phyloP scores from a whole-genome alignment of 306 rosid genomes.

The Dicorynia guianensis region DNA sequence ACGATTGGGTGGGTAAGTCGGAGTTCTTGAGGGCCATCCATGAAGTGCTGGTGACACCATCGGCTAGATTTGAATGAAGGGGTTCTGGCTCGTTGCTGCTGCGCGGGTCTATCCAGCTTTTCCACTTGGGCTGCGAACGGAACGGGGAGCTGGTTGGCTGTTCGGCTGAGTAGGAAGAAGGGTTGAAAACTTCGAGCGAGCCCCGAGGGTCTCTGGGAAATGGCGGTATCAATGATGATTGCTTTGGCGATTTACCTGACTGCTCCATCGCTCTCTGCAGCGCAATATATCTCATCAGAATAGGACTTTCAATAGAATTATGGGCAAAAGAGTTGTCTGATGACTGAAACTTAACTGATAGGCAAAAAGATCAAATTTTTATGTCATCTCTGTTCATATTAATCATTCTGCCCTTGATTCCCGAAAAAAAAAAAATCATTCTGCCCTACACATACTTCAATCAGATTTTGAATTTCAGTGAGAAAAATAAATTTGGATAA shows the following conservation, averaged over 20 bases:
- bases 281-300: conserved; percentile 3
- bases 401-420: no score
- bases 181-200: conserved; percentile 92
- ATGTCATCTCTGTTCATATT: neutral
- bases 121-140: conserved; percentile 56
- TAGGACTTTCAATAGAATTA: neutral
- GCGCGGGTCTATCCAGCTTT: conserved; percentile 49
- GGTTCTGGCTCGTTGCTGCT: conserved; percentile 28
- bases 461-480: neutral
- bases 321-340: neutral
- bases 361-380: neutral
- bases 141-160: conserved; percentile 42
- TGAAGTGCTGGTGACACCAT: conserved; percentile 63
- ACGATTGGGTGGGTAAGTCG: conserved; percentile 31
- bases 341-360: neutral
- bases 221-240: conserved; percentile 52
- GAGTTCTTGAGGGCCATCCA: conserved; percentile 91
- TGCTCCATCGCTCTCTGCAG: conserved; percentile 56
- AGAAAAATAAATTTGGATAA: neutral
- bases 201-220: conserved; percentile 79
- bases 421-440: neutral
- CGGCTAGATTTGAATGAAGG: conserved; percentile 32
- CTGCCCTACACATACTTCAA: neutral
- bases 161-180: conserved; percentile 52
- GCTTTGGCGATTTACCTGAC: conserved; percentile 46